phyloP scores from a whole-genome alignment of 1,284 basidiomycete species.

The Ceratobasidium sp. region DNA sequence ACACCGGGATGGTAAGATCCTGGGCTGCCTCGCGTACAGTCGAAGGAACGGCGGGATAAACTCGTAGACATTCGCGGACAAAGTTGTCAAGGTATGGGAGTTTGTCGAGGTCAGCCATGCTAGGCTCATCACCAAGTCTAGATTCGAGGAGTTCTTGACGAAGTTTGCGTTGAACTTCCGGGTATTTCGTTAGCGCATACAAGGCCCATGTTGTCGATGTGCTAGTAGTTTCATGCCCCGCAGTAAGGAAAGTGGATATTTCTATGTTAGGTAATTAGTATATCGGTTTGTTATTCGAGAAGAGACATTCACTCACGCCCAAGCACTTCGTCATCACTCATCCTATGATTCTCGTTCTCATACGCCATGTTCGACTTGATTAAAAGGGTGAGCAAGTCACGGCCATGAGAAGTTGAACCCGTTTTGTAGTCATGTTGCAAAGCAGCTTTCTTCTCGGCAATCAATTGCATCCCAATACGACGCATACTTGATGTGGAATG shows the following conservation, averaged over 20 bases:
- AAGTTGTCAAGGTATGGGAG: constrained; percentile 52
- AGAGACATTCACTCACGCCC: constrained; percentile 61
- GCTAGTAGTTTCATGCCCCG: constrained; percentile 76
- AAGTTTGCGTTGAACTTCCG: constrained; percentile 67
- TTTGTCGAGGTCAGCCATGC: constrained; percentile 48
- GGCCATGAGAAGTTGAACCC: constrained; percentile 43
- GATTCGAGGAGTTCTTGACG: constrained; percentile 64
- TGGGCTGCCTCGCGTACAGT: constrained; percentile 44
- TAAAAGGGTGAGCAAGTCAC: constrained; percentile 41
- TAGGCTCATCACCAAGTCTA: constrained; percentile 53
- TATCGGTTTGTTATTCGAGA: background rate
- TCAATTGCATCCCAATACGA: constrained; percentile 39
- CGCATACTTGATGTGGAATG: constrained; percentile 45
- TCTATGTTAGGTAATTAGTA: constrained; percentile 17
- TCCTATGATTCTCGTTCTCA: constrained; percentile 54
- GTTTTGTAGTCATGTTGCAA: constrained; percentile 39
- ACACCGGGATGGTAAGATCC: constrained; percentile 49
- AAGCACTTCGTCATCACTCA: constrained; percentile 76
- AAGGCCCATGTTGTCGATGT: constrained; percentile 65
- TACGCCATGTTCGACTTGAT: constrained; percentile 52
- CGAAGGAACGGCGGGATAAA: constrained; percentile 43
- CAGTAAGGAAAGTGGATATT: constrained; percentile 40
- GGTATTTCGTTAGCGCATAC: constrained; percentile 63
- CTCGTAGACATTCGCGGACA: constrained; percentile 47
- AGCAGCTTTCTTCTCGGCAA: constrained; percentile 48